These are phyloP conservation scores for Licmophora abbreviata DNA, from an alignment of 108 stramenopile species.

Conservation along the genomic window DNA sequence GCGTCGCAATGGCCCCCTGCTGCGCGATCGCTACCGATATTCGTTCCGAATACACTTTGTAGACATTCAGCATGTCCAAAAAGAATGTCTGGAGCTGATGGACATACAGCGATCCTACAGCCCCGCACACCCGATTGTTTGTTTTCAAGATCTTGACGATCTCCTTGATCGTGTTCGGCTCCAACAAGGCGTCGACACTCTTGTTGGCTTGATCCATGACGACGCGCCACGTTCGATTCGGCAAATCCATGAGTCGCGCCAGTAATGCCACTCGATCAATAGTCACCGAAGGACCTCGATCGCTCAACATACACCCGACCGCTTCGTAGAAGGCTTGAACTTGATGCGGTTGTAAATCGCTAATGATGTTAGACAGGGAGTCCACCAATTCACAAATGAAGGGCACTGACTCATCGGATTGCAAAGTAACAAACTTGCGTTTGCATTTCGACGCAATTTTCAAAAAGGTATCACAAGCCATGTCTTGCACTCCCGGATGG, in stretches of 20 bases:
- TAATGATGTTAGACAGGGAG: conserved; percentile 82
- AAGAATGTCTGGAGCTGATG: conserved; percentile 93
- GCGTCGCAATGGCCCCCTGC: conserved; percentile 85
- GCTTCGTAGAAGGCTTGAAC: conserved; percentile 99
- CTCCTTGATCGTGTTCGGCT: conserved; percentile 87
- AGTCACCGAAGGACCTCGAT: conserved; percentile 75
- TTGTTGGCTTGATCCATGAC: conserved; percentile 81
- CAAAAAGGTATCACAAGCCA: conserved; percentile 99
- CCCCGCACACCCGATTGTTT: conserved; percentile 85
- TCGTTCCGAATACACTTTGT: conserved; percentile 93
- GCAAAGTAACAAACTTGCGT: conserved; percentile 90
- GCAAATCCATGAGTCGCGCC: conserved; percentile 87
- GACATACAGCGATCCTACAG: conserved; percentile 89
- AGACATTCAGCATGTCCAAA: conserved; percentile 96
- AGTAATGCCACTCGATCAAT: conserved; percentile 80
- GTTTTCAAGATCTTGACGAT: conserved; percentile 94
- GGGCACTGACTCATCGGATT: conserved; percentile 81
- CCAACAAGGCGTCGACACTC: conserved; percentile 75
- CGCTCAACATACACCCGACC: conserved; percentile 90
- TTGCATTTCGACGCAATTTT: conserved; percentile 99
- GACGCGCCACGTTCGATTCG: conserved; percentile 82
- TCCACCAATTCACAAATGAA: conserved; percentile 93
- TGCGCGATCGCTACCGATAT: conserved; percentile 86
- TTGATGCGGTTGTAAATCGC: conserved; percentile 98
- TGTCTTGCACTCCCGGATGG: conserved; percentile 99